Percentiles rank a stretch among this genome's conserved stretches.
Conservation (phyloP, 2,329 filamentous ascomycete genomes). For the Sporothrix protearum region DNA sequence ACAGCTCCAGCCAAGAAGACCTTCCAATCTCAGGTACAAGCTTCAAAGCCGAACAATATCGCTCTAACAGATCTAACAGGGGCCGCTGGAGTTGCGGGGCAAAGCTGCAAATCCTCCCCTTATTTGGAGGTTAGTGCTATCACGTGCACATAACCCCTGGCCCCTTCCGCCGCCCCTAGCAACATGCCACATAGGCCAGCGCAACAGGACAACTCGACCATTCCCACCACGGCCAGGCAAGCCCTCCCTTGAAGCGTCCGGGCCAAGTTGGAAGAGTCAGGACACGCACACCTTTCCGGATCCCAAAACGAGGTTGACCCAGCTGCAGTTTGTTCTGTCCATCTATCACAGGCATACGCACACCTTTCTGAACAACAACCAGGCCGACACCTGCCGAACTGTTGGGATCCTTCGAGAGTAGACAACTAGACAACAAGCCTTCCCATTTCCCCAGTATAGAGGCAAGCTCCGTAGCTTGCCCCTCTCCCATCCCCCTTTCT, state of each 20-base stretch:
- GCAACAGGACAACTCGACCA: slow-evolving; percentile 26
- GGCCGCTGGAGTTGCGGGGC: neutral
- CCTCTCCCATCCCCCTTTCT: neutral
- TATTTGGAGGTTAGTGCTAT: slow-evolving; percentile 9
- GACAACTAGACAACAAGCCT: neutral
- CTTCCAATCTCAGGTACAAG: neutral
- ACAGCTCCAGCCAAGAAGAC: neutral
- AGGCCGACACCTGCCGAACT: neutral
- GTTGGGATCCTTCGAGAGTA: neutral
- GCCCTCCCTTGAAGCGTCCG: neutral
- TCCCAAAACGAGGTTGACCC: neutral
- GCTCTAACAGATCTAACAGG: neutral
- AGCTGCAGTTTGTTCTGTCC: slow-evolving; percentile 2
- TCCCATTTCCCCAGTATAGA: neutral
- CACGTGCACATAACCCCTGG: slow-evolving; percentile 20
- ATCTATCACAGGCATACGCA: neutral
- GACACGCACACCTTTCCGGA: slow-evolving; percentile 16
- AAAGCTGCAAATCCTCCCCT: slow-evolving; percentile 2
- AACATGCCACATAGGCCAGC: slow-evolving; percentile 20
- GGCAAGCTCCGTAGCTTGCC: neutral
- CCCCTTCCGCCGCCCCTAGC: neutral
- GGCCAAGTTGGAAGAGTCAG: slow-evolving; percentile 24
- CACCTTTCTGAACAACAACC: neutral
- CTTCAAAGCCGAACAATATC: neutral
- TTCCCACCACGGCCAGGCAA: slow-evolving; percentile 16